These are phyloP conservation scores for Pulveroboletus sp. DNA, from an alignment of 768 basidiomycete genomes.

Conservation along the genomic window DNA sequence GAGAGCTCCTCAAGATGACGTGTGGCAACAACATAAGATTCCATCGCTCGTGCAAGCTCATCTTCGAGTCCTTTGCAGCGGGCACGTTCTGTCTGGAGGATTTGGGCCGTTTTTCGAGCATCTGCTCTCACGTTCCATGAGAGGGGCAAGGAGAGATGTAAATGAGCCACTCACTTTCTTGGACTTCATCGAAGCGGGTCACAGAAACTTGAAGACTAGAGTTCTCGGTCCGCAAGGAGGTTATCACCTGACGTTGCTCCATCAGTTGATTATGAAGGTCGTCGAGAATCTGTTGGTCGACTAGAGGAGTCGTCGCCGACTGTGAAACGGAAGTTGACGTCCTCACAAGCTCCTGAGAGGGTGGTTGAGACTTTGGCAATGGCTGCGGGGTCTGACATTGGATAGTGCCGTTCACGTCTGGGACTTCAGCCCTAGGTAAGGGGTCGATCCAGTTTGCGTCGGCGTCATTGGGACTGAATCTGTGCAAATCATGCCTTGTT, in stretches of 20 bases:
- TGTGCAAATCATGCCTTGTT: conserved; percentile 20
- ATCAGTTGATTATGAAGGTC: conserved; percentile 13
- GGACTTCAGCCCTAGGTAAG: conserved; percentile 41
- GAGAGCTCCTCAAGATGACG: conserved; percentile 18
- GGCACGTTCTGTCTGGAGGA: conserved; percentile 18
- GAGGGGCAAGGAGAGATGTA: background rate
- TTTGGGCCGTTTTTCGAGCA: conserved; percentile 7
- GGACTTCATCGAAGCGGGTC: conserved; percentile 26
- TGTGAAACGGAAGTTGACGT: conserved; percentile 4
- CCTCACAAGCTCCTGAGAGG: conserved; percentile 9
- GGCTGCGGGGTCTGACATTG: conserved; percentile 26
- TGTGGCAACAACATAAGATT: conserved; percentile 3
- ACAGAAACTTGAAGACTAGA: conserved; percentile 24
- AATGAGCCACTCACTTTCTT: conserved; percentile 24
- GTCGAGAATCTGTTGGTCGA: conserved; percentile 4
- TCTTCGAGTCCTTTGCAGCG: conserved; percentile 17
- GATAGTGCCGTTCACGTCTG: conserved; percentile 28
- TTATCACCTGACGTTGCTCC: conserved; percentile 15
- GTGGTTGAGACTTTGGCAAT: conserved; percentile 15
- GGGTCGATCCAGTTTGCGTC: conserved; percentile 58
- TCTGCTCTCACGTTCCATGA: conserved; percentile 12
- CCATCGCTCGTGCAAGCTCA: conserved; percentile 19
- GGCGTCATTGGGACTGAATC: conserved; percentile 42
- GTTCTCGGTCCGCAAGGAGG: conserved; percentile 26
- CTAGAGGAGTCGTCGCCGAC: background rate